Conservation (phyloP, 352 stramenopile species). For the Lagenidium sp. region DNA sequence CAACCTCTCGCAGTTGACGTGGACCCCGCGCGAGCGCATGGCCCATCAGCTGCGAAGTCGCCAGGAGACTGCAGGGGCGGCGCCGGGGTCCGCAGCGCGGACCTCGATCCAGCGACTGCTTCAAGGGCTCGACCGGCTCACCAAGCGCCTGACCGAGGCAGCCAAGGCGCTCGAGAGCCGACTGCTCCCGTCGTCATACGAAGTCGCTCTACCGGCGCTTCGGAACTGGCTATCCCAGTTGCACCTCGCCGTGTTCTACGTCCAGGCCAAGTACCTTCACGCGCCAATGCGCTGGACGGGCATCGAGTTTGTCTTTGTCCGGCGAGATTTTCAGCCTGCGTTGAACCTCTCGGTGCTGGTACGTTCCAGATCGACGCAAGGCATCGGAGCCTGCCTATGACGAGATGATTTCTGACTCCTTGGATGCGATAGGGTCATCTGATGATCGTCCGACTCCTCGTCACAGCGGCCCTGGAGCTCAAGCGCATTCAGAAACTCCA, state of each 20-base stretch:
- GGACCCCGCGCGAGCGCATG: slow-evolving; percentile 66
- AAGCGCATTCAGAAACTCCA: slow-evolving; percentile 39
- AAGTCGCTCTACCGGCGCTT: slow-evolving; percentile 38
- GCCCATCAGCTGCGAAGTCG: slow-evolving; percentile 60
- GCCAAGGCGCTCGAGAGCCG: slow-evolving; percentile 28
- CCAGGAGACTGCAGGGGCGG: slow-evolving; percentile 5
- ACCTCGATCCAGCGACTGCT: slow-evolving; percentile 21
- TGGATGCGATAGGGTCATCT: slow-evolving; percentile 47
- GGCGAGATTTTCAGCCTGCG: slow-evolving; percentile 41
- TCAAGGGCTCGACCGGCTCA: slow-evolving; percentile 21
- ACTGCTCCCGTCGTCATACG: slow-evolving; percentile 43
- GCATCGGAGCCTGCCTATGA: background rate
- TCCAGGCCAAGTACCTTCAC: slow-evolving; percentile 61
- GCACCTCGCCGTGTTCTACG: slow-evolving; percentile 71
- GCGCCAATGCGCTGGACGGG: slow-evolving; percentile 54
- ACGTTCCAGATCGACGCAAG: slow-evolving; percentile 10
- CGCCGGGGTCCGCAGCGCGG: background rate
- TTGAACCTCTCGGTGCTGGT: slow-evolving; percentile 69
- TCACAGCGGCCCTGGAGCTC: slow-evolving; percentile 37
- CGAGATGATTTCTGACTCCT: background rate
- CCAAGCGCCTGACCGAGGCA: slow-evolving; percentile 32
- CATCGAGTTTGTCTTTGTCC: slow-evolving; percentile 75
- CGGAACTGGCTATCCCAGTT: slow-evolving; percentile 37
- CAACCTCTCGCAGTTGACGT: slow-evolving; percentile 51
- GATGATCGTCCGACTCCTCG: slow-evolving; percentile 56